Evolutionary conservation across 2,329 filamentous ascomycete species (phyloP), one percentile per base, ranked within the genome.

Genomic region (Fusarium sp.): DNA sequence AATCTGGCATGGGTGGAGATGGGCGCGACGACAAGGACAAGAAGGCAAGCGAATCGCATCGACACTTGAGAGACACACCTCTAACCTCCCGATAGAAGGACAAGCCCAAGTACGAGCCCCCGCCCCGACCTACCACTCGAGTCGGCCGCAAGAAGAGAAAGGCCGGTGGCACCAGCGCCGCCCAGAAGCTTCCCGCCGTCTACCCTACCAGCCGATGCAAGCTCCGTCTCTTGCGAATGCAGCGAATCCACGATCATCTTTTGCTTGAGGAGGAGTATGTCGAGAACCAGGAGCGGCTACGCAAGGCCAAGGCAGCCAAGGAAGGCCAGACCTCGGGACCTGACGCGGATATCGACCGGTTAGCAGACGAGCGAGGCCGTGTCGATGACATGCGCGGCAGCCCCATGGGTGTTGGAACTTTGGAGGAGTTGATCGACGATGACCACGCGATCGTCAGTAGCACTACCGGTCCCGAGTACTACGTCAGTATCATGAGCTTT

Each of bases 401-500:
- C 80, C 96, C 96, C 46, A 99, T 99, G 96, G 95, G 96, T 18
- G 96, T 99, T 44, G 96, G 96, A 69, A 98, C 96, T 63, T 85
- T 99, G 73, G 96, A 99, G 83, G 96, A 99, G 85, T 92, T 99
- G 86, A 99, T 99, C 78, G 96, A 99, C 78, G 96, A 99, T 80
- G 96, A 99, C 84, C 96, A 99, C 78, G 96, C 96, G 68, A 99
- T 99, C 78, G 96, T 99, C 37, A 98, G 95, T 16, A 97, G 94
- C 80, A 97, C 96, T 1, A 98, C 96, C 7, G 96, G 96, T 0
- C 96, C 96, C 1, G 96, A 99, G 82, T 99, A 97, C 88, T 99
- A 98, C 81, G 96, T 99, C 73, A 98, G 95, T 75, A 99, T 99
- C 88, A 98, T 98, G 96, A 98, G 95, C 59, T 99, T 99, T 77